Conservation (phyloP, 2,329 filamentous ascomycete genomes). For the Atkinsonella texensis region DNA sequence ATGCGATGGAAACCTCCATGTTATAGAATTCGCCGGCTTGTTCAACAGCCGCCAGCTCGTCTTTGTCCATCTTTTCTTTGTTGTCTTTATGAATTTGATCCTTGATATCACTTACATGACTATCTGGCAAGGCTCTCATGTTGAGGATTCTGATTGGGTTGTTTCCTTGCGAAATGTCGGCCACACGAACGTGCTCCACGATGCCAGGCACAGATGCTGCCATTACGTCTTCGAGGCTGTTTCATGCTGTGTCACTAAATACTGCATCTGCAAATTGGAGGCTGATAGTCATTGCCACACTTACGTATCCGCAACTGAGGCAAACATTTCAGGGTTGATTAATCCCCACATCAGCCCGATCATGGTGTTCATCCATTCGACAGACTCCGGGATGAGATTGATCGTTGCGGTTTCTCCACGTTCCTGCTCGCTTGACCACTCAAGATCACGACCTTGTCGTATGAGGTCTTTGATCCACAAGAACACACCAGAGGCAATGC, state of each 20-base stretch:
- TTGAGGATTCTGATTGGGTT: conserved; percentile 85
- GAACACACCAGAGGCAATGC: conserved; percentile 66
- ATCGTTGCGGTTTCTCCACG: conserved; percentile 75
- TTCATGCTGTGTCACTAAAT: not conserved
- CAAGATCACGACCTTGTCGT: conserved; percentile 65
- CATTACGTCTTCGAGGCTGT: conserved; percentile 65
- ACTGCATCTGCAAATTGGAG: too few species aligned
- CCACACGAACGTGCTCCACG: conserved; percentile 89
- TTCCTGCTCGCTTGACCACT: conserved; percentile 80
- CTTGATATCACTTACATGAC: conserved; percentile 70
- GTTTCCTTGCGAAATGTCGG: conserved; percentile 86
- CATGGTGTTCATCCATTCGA: conserved; percentile 92
- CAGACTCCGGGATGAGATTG: conserved; percentile 85
- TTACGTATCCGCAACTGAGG: conserved; percentile 73
- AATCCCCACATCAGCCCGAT: conserved; percentile 78
- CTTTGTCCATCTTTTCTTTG: conserved; percentile 67
- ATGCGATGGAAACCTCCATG: conserved; percentile 79
- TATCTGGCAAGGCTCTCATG: conserved; percentile 68
- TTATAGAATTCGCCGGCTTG: conserved; percentile 91
- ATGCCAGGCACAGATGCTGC: conserved; percentile 83
- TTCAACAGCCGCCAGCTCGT: conserved; percentile 80
- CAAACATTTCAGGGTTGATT: conserved; percentile 91
- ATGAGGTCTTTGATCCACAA: conserved; percentile 86
- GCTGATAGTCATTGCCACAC: conserved; percentile 7
- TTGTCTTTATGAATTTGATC: conserved; percentile 69